Conservation (phyloP, 1,284 basidiomycete genomes). For the Phylloboletellus chloephorus region DNA sequence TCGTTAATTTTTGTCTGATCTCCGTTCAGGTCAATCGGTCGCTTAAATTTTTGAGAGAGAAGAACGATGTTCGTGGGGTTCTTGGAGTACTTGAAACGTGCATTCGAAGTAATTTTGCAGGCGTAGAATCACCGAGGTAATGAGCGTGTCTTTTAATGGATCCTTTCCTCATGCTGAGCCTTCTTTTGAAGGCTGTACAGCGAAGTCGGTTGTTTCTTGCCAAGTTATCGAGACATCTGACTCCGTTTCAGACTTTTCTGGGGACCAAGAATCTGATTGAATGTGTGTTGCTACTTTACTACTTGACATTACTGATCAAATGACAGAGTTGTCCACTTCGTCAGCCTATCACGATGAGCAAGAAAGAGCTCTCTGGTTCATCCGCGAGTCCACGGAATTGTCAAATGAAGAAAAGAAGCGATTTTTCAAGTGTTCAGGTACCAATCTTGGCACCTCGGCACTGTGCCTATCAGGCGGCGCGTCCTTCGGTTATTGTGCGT, state of each 20-base stretch:
- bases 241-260: constrained; percentile 64
- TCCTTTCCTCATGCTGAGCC: constrained; percentile 2
- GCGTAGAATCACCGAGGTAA: constrained; percentile 79
- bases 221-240: constrained; percentile 2
- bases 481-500: constrained; percentile 86
- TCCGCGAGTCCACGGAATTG: constrained; percentile 69
- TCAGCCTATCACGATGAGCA: constrained; percentile 80
- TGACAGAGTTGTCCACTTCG: constrained; percentile 1
- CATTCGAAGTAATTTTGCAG: constrained; percentile 91
- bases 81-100: constrained; percentile 91
- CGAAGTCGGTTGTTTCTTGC: constrained; percentile 51
- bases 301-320: neutral
- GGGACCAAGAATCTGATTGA: constrained; percentile 88
- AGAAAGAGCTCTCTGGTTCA: constrained; percentile 65
- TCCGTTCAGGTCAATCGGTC: constrained; percentile 56
- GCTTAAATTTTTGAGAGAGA: constrained; percentile 55
- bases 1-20: neutral
- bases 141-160: constrained; percentile 2
- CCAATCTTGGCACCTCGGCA: constrained; percentile 86
- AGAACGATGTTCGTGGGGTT: constrained; percentile 77
- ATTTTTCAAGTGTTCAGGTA: constrained; percentile 88
- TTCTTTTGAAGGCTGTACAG: constrained; percentile 67
- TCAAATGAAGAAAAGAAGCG: constrained; percentile 84
- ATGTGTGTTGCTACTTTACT: constrained; percentile 39
- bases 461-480: constrained; percentile 93